Evolutionary conservation across 164 flowering plant species (phyloP), one percentile per base, ranked within the genome.

Genomic region (Stephania yunnanensis): DNA sequence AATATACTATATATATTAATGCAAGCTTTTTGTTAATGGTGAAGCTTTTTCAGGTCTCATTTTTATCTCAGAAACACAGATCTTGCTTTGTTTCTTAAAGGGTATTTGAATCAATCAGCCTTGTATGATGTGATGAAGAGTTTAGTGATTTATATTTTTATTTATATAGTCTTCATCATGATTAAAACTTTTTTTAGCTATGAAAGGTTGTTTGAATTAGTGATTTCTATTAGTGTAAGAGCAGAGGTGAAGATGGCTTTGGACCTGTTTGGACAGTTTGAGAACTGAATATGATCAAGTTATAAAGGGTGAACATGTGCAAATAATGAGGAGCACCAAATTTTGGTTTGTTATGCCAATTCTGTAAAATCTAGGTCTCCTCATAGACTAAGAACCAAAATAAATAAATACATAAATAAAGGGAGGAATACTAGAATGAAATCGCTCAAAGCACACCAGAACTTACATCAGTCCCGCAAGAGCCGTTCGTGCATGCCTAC

Each of bases 11-110:
- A 29, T 45, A 29, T 42, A 17, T 66, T 50, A 53, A 31, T 53
- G 17, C 42, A 71, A 31, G 12, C 45, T 69, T 70, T 70, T 73
- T 50, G 42, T 36, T 36, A 36, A 36, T 36, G 42, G 42, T 36
- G 50, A 71, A 31, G 12, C 45, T 69, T 70, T 70, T 73, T 50
- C 58, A 64, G 55, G 42, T 76, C 76, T 75, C 71, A 36, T 13
- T 63, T 70, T 69, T 48, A 42, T 31, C 19, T 19, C 63, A 46
- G 42, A 36, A 36, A 2, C 42, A 36, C 42, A 2, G 42, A 36
- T 36, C 42, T 36, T 36, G 42, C 42, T 36, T 36, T 36, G 25
- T 25, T 25, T 25, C 25, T 25, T 25, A 25, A 25, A 25, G 25
- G 25, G 0, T 25, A 25, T 25, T 25, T 25, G 25, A 25, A 25